Percentiles rank a stretch among this genome's conserved stretches.
phyloP scores from a whole-genome alignment of 1,139 yeast genomes.

The Saccharomyces hybrid region DNA sequence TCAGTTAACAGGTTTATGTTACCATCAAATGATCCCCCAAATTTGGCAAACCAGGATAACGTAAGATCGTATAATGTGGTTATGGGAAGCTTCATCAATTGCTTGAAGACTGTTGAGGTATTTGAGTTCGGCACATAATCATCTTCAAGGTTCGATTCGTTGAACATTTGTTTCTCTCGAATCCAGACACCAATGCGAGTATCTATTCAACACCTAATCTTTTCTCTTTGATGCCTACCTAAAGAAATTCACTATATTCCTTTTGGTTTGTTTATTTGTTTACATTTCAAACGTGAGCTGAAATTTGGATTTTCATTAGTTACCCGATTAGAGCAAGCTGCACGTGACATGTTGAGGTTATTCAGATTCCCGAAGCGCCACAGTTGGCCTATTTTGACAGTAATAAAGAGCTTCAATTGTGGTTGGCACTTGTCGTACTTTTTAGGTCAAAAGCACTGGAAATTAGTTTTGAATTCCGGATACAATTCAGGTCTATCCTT shows the following conservation, averaged over 20 bases:
- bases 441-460: background rate
- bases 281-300: too few species aligned
- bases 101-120: conserved; percentile 9
- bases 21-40: conserved; percentile 8
- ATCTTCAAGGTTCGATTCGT: conserved; percentile 4
- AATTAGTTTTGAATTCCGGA: background rate
- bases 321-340: background rate
- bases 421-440: background rate
- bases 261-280: background rate
- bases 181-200: background rate
- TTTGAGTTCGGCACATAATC: conserved; percentile 12
- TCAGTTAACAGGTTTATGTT: conserved; percentile 2
- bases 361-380: background rate
- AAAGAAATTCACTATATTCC: background rate
- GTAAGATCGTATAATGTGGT: conserved; percentile 14
- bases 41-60: conserved; percentile 17
- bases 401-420: background rate
- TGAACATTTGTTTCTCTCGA: background rate
- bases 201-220: background rate
- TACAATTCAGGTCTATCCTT: background rate
- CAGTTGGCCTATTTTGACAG: background rate
- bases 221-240: background rate
- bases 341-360: background rate
- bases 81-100: conserved; percentile 17
- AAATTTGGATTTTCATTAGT: background rate